phyloP scores from a whole-genome alignment of 1,139 yeast species.

The Pichiaceae sp. region DNA sequence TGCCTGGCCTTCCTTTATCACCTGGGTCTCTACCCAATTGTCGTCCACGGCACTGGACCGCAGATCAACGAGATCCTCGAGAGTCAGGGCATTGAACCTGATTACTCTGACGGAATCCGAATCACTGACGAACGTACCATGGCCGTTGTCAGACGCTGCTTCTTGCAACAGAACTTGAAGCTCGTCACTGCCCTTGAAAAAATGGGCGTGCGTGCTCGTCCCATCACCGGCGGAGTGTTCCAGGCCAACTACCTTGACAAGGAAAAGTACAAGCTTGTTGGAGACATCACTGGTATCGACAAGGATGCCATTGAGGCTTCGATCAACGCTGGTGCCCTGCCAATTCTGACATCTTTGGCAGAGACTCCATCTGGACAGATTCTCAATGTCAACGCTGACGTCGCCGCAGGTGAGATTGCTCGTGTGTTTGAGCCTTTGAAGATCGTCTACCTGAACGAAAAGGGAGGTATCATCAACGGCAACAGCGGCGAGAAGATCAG shows the following conservation, averaged over 20 bases:
- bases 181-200: constrained; percentile 93
- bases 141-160: constrained; percentile 93
- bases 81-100: constrained; percentile 92
- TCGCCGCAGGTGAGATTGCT: constrained; percentile 97
- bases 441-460: constrained; percentile 91
- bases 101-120: constrained; percentile 92
- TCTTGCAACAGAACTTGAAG: constrained; percentile 88
- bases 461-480: constrained; percentile 95
- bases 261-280: constrained; percentile 87
- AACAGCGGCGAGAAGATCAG: constrained; percentile 85
- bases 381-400: constrained; percentile 95
- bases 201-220: constrained; percentile 97
- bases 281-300: constrained; percentile 78
- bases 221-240: constrained; percentile 97
- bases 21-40: constrained; percentile 94
- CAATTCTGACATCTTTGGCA: constrained; percentile 91
- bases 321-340: constrained; percentile 92
- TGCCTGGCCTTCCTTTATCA: constrained; percentile 94
- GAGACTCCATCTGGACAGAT: constrained; percentile 96
- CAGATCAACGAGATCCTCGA: constrained; percentile 92
- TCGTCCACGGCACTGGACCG: constrained; percentile 97
- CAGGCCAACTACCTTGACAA: constrained; percentile 87
- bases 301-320: constrained; percentile 92
- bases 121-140: constrained; percentile 92
- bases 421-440: constrained; percentile 94